Conservation (phyloP, 2,329 filamentous ascomycete species). For the Apiospora rasikravindrae region DNA sequence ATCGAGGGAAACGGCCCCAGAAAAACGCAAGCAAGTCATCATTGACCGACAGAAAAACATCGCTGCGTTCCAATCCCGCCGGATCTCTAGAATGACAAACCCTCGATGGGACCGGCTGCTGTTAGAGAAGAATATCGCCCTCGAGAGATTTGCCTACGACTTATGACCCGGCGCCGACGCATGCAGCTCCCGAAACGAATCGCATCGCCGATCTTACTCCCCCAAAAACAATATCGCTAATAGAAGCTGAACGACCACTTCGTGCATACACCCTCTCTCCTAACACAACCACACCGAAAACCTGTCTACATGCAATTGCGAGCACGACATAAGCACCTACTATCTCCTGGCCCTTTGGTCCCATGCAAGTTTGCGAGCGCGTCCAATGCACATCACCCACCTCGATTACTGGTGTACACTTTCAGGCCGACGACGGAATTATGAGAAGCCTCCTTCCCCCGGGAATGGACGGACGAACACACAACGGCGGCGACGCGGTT, state of each 20-base stretch:
- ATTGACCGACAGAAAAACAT: constrained; percentile 7
- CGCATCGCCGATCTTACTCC: constrained; percentile 24
- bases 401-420: constrained; percentile 37
- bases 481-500: constrained; percentile 44
- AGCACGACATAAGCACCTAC: constrained; percentile 27
- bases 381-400: constrained; percentile 34
- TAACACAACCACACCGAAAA: constrained; percentile 13
- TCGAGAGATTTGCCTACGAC: constrained; percentile 24
- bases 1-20: constrained; percentile 12
- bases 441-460: constrained; percentile 50
- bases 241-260: constrained; percentile 8
- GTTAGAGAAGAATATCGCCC: constrained; percentile 26
- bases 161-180: constrained; percentile 30
- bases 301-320: constrained; percentile 24
- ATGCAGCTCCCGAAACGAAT: constrained; percentile 1
- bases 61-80: neutral
- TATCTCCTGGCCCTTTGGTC: constrained; percentile 21
- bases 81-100: constrained; percentile 13
- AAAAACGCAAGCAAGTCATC: neutral
- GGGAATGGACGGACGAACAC: constrained; percentile 52
- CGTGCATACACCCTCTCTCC: constrained; percentile 4
- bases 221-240: constrained; percentile 11
- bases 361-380: constrained; percentile 30
- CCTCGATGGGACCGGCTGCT: constrained; percentile 23
- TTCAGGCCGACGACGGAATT: constrained; percentile 46